A percentile compares a stretch with the other conserved stretches of the same genome.
Evolutionary conservation across 1,284 basidiomycete genomes (phyloP).

Genomic region (Blastosporella zonata): DNA sequence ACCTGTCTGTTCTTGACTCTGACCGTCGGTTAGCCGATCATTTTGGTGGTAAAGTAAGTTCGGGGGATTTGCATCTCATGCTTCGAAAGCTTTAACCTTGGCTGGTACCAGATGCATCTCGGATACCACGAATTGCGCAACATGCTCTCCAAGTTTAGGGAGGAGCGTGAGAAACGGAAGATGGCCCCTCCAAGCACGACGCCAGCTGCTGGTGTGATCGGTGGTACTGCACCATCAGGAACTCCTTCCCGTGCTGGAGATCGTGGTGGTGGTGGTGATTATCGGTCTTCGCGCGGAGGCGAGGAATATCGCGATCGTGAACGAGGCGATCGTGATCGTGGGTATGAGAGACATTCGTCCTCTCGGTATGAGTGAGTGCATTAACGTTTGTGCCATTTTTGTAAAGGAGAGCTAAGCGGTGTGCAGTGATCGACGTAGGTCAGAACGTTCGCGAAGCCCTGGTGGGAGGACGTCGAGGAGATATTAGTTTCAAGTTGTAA

Average conservation of each 20-base stretch:
- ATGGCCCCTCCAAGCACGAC: constrained; percentile 46
- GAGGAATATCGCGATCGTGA: constrained; percentile 59
- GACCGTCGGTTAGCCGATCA: constrained; percentile 99
- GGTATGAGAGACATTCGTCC: constrained; percentile 66
- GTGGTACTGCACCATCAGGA: constrained; percentile 31
- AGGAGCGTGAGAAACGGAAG: constrained; percentile 84
- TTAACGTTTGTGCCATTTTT: constrained; percentile 22
- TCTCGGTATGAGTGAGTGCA: constrained; percentile 74
- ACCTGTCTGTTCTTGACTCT: constrained; percentile 96
- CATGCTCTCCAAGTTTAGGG: constrained; percentile 85
- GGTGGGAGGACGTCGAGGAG: constrained; percentile 67
- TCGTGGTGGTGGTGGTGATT: constrained; percentile 43
- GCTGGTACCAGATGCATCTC: constrained; percentile 81
- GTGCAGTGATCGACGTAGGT: constrained; percentile 59
- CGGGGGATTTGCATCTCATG: constrained; percentile 11
- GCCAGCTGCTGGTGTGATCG: constrained; percentile 32
- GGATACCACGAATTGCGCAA: constrained; percentile 98
- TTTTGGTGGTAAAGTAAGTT: constrained; percentile 94
- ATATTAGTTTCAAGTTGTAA: constrained; percentile 42
- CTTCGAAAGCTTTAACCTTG: constrained; percentile 4
- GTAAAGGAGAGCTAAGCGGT: constrained; percentile 24
- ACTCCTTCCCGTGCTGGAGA: constrained; percentile 29
- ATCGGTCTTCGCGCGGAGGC: constrained; percentile 49
- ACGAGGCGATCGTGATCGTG: constrained; percentile 61
- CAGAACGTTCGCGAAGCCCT: constrained; percentile 77